These are phyloP conservation scores for Suhomyces emberorum DNA, from an alignment of 805 yeast species.

Conservation along the genomic window DNA sequence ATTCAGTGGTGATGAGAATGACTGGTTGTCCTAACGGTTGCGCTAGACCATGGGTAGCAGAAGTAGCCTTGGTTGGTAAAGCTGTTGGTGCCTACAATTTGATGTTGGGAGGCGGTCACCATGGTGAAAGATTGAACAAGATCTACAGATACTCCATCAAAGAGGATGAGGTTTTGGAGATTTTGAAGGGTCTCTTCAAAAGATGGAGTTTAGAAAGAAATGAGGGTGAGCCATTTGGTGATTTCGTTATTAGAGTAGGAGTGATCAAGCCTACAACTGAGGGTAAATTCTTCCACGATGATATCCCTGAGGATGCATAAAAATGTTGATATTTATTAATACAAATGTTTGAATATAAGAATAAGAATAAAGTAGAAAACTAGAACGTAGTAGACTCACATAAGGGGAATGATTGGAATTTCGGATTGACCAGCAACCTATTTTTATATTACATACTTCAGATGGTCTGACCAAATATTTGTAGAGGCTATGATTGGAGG, in stretches of 20 bases:
- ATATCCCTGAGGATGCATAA: slow-evolving; percentile 73
- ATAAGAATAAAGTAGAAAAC: too few relatives aligned
- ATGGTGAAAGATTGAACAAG: slow-evolving; percentile 90
- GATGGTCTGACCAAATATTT: too few relatives aligned
- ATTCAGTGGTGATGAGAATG: slow-evolving; percentile 95
- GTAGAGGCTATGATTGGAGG: too few relatives aligned
- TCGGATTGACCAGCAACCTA: too few relatives aligned
- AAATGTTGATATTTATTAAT: neutral
- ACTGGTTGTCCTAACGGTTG: slow-evolving; percentile 99
- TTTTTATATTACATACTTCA: too few relatives aligned
- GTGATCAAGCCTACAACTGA: slow-evolving; percentile 83
- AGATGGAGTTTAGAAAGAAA: slow-evolving; percentile 90
- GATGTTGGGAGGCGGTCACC: slow-evolving; percentile 94
- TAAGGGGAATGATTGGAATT: too few relatives aligned
- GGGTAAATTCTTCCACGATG: slow-evolving; percentile 94
- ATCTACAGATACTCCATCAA: slow-evolving; percentile 82
- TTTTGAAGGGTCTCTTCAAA: slow-evolving; percentile 82
- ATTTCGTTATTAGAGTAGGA: slow-evolving; percentile 83
- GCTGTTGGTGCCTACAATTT: slow-evolving; percentile 91
- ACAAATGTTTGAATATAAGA: too few relatives aligned
- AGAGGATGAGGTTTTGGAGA: slow-evolving; percentile 81
- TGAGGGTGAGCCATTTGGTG: slow-evolving; percentile 95
- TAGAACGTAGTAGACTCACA: too few relatives aligned
- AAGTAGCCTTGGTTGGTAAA: slow-evolving; percentile 92
- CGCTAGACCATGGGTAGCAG: slow-evolving; percentile 98